Evolutionary conservation across 225 moss, liverwort and hornwort species (phyloP), one percentile per base, ranked within the genome.

Genomic region (Bryoerythrophyllum caledonicum): DNA sequence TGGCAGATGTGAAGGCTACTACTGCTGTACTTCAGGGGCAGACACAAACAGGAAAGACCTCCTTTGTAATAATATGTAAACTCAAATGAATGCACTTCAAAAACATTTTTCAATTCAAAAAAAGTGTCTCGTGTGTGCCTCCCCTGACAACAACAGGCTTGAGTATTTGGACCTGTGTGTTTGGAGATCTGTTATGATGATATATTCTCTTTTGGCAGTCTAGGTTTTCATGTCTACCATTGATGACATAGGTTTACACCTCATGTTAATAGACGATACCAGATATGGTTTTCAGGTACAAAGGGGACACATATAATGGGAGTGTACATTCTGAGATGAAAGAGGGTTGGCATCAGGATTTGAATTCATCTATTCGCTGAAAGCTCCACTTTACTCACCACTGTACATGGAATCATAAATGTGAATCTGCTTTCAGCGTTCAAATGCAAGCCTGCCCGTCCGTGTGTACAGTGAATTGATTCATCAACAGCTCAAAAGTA

Each of bases 11-110:
- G 72, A 63, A 51, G 75, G 48, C 68, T 68, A 53, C 53, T 48
- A 14, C 69, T 76, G 54, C 68, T 70, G 58, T 51, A 63, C 63
- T 67, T 64, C 73, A 62, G 67, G 65, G 75, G 67, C 66, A 65
- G 71, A 53, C 28, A 52, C 70, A 74, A 15, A 38, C 27, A 21
- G 76, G 72, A 72, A 30, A 57, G 63, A 63, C 73, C 73, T 51
- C 80, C 27, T 79, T 49, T 83, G 83, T 83, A 83, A 80, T 83
- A 83, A 83, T 83, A 83, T 83, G 83, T 83, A 83, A 83, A 83
- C 83, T 80, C 52, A 65, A n/a, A 83, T 75, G 48, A 83, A 79
- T 75, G 83, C 83, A 83, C 67, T 62, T 83, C 63, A 41, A 70
- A 83, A 68, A 80, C 76, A 80, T 73, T 76, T 83, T 83, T 72